Evolutionary conservation across 2,329 filamentous ascomycete species (phyloP), one percentile per base, ranked within the genome.

Genomic region (Beauveria sp.): DNA sequence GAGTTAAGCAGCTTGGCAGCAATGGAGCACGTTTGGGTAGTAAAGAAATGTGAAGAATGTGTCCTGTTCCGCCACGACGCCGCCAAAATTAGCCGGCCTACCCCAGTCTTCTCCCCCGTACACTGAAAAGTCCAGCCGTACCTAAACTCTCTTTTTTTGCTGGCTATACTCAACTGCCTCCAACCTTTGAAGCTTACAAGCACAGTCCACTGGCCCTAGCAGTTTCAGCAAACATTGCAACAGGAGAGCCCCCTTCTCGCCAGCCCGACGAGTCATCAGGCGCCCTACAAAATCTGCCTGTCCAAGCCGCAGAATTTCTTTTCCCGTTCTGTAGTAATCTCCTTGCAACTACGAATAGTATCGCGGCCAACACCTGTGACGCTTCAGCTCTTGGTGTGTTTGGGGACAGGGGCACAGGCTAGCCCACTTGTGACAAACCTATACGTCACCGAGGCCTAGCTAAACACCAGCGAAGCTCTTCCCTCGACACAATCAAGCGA

Each of bases 401-500:
- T 24, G 37, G 44, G 37, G 26, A 22, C 18, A 20, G 16, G 30
- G 14, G 16, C 20, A 22, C 16, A 44, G 47, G 26, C 26, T 50
- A 59, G 20, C 48, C 56, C 48, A 53, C 48, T 34, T 46, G 56
- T 59, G 48, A 53, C 56, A n/a, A 59, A n/a, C 40, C 40, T 46
- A 37, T 53, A 59, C 56, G 56, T 59, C 56, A 59, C 56, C 52
- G n/a, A 37, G n/a, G 37, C 30, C 16, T 20, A 59, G 56, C 40
- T 43, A 50, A 41, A 47, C 56, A 48, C 26, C 26, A 46, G 24
- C 56, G 56, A 59, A 51, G 55, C 55, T 37, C 26, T 51, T 50
- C 34, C 47, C 16, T 46, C 41, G 41, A 58, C 46, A 51, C 55
- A 56, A 37, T 44, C 41, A 28, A 28, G 34, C 43, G 41, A 24